Conservation (phyloP, 768 basidiomycete genomes). For the Agrocybe pediades region DNA sequence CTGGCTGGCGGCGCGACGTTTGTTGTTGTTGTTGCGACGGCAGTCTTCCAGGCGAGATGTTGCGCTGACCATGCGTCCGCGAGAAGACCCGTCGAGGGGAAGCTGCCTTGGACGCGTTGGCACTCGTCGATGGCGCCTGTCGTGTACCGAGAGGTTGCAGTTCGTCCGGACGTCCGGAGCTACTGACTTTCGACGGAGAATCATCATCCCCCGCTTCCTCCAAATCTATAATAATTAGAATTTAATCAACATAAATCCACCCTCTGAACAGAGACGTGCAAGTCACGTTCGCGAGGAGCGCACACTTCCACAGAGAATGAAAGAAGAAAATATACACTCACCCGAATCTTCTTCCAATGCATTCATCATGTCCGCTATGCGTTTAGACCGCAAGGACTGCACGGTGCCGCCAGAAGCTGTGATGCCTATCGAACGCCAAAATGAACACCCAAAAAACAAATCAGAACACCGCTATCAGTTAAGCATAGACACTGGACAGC, state of each 20-base stretch:
- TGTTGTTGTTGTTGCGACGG: too few species aligned
- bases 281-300: not conserved
- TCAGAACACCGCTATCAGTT: conserved; percentile 12
- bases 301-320: conserved; percentile 2
- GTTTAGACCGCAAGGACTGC: conserved; percentile 72
- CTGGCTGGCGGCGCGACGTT: not conserved
- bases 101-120: conserved; percentile 22
- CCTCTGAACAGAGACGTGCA: too few species aligned
- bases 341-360: conserved; percentile 65
- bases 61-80: conserved; percentile 40
- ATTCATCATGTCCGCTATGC: conserved; percentile 81
- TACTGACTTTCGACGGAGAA: conserved; percentile 58
- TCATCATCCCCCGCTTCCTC: conserved; percentile 42
- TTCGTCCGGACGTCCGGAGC: conserved; percentile 46
- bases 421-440: conserved; percentile 18
- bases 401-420: conserved; percentile 30
- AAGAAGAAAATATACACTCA: conserved; percentile 33
- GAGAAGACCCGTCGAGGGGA: conserved; percentile 46
- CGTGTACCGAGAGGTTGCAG: conserved; percentile 48
- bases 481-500: not conserved
- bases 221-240: conserved; percentile 25
- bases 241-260: too few species aligned
- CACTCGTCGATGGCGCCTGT: conserved; percentile 25
- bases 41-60: conserved; percentile 23
- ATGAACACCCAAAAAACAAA: conserved; percentile 1